Evolutionary conservation across 805 yeast species (phyloP).

Genomic region (Candida manassasensis): DNA sequence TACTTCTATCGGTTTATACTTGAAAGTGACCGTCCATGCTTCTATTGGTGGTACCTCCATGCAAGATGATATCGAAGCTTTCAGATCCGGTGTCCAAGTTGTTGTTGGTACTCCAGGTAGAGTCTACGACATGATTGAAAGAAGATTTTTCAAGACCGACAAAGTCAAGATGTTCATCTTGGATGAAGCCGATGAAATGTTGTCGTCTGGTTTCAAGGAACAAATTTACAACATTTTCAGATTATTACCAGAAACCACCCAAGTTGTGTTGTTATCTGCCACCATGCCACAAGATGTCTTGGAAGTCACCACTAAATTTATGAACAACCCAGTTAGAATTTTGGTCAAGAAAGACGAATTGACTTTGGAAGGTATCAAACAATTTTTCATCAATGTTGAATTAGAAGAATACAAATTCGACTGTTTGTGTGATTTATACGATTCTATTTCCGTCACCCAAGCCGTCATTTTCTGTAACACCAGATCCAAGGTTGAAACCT

Average conservation of each 20-base stretch:
- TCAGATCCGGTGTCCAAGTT: slow-evolving; percentile 82
- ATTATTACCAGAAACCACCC: slow-evolving; percentile 81
- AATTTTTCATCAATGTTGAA: slow-evolving; percentile 85
- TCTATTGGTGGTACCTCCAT: slow-evolving; percentile 96
- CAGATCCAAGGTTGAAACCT: slow-evolving; percentile 87
- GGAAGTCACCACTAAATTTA: slow-evolving; percentile 86
- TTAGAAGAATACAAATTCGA: slow-evolving; percentile 93
- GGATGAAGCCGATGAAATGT: slow-evolving; percentile 98
- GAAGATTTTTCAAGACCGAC: slow-evolving; percentile 77
- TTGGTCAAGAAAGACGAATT: slow-evolving; percentile 93
- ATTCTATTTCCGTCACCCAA: slow-evolving; percentile 91
- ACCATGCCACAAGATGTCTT: slow-evolving; percentile 92
- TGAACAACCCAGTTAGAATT: slow-evolving; percentile 91
- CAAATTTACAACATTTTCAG: slow-evolving; percentile 93
- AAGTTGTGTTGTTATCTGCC: slow-evolving; percentile 92
- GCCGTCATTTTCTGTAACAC: slow-evolving; percentile 98
- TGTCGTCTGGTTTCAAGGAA: slow-evolving; percentile 88
- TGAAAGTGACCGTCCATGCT: slow-evolving; percentile 90
- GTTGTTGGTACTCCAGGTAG: slow-evolving; percentile 99
- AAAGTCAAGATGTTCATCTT: slow-evolving; percentile 88
- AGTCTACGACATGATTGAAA: slow-evolving; percentile 91
- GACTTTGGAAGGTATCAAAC: slow-evolving; percentile 93
- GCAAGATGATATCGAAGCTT: slow-evolving; percentile 80
- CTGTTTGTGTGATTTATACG: slow-evolving; percentile 90
- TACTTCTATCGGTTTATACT: slow-evolving; percentile 80